phyloP scores from a whole-genome alignment of 1,284 basidiomycete species.

The Leccinum ponderosum region DNA sequence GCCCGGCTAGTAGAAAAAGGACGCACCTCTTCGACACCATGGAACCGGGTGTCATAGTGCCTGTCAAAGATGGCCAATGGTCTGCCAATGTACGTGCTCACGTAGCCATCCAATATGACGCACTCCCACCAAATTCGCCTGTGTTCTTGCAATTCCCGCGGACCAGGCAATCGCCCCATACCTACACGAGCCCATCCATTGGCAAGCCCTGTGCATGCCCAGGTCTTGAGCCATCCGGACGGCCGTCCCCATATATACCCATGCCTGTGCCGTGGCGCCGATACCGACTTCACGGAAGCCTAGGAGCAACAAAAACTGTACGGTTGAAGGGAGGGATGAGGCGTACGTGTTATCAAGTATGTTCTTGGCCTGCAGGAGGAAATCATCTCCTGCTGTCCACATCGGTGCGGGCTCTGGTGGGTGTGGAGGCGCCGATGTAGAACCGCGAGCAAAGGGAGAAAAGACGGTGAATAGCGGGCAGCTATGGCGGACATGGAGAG shows the following conservation, averaged over 20 bases:
- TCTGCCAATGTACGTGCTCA: constrained; percentile 78
- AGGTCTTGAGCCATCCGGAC: constrained; percentile 86
- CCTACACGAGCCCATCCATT: constrained; percentile 67
- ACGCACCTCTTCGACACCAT: constrained; percentile 62
- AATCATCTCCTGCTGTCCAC: constrained; percentile 82
- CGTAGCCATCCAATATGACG: constrained; percentile 79
- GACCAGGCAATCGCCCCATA: constrained; percentile 60
- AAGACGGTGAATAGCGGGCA: constrained; percentile 59
- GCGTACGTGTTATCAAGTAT: constrained; percentile 70
- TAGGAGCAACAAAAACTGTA: constrained; percentile 77
- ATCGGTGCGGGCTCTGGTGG: constrained; percentile 56
- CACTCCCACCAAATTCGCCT: constrained; percentile 82
- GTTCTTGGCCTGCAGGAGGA: constrained; percentile 66
- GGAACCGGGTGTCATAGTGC: constrained; percentile 79
- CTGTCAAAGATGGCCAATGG: constrained; percentile 78
- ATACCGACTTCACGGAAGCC: constrained; percentile 84
- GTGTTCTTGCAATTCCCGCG: constrained; percentile 70
- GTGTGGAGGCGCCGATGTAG: constrained; percentile 41
- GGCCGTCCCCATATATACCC: constrained; percentile 80
- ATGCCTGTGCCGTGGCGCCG: constrained; percentile 85
- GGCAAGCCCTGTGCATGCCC: constrained; percentile 77
- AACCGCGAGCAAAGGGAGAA: constrained; percentile 39
- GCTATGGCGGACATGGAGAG: constrained; percentile 79
- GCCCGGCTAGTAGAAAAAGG: neutral
- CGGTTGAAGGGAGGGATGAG: constrained; percentile 63